Evolutionary conservation across 1,139 yeast species (phyloP).

Genomic region (Pichia sp.): DNA sequence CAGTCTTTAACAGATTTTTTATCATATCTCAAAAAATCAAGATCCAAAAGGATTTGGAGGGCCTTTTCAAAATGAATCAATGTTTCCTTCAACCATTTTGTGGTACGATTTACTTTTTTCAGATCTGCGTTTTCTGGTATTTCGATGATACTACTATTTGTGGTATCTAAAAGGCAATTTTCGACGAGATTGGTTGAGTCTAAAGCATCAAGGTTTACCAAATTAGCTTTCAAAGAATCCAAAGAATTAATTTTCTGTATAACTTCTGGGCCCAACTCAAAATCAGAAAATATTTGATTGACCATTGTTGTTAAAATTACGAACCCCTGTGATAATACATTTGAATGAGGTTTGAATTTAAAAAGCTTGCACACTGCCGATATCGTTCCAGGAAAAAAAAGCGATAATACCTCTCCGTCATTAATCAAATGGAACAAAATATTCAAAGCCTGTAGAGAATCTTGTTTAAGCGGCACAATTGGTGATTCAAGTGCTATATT

Average conservation of each 20-base stretch:
- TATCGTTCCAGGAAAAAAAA: slow-evolving; percentile 49
- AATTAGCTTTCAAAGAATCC: slow-evolving; percentile 12
- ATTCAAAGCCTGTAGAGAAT: slow-evolving; percentile 30
- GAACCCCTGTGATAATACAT: slow-evolving; percentile 30
- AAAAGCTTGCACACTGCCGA: slow-evolving; percentile 40
- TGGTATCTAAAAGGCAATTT: not conserved
- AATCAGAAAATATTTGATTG: slow-evolving; percentile 33
- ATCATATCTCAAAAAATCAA: slow-evolving; percentile 20
- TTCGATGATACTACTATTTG: not conserved
- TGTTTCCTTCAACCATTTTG: slow-evolving; percentile 59
- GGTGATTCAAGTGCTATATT: slow-evolving; percentile 26
- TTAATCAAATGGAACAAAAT: slow-evolving; percentile 28
- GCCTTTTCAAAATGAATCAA: slow-evolving; percentile 49
- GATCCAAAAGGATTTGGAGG: slow-evolving; percentile 26
- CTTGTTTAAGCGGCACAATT: slow-evolving; percentile 27
- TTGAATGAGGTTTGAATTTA: slow-evolving; percentile 31
- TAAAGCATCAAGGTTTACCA: not conserved
- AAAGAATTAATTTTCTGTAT: slow-evolving; percentile 7
- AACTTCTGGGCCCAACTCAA: slow-evolving; percentile 21
- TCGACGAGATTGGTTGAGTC: too few species aligned
- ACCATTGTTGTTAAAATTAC: slow-evolving; percentile 29
- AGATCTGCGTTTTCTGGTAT: slow-evolving; percentile 9
- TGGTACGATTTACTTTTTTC: slow-evolving; percentile 36
- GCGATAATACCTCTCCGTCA: slow-evolving; percentile 46
- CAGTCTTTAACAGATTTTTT: slow-evolving; percentile 27